Base-by-base conservation (phyloP, 345 rosid genomes). In the Dipteronia dyeriana region DNA sequence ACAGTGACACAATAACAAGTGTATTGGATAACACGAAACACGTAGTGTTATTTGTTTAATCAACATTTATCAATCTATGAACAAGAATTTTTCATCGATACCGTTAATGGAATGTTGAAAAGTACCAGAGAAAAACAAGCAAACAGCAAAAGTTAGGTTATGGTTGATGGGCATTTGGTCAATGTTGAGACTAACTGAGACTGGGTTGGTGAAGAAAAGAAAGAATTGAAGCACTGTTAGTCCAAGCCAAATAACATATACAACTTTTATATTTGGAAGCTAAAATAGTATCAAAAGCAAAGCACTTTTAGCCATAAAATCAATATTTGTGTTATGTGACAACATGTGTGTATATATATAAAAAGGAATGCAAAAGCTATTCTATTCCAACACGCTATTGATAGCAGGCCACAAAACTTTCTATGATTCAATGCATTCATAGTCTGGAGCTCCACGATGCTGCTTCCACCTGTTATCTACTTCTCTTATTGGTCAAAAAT, bases 351-450 rank as follows among this genome's bases (percentile, higher is more conserved):
- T n/a, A 31, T 31, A 31, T 4, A 31, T n/a, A 6, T n/a, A n/a
- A n/a, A n/a, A n/a, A n/a, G 20, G 17, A 19, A 34, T 34, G 49
- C 70, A 12, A 29, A 31, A 49, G 63, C 77, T 63, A 10, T 47
- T 63, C 70, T 49, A 7, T 64, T 74, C 26, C n/a, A 11, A 74
- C 77, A 74, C 20, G 70, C 31, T 17, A 73, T 25, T 25, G 57
- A 38, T 34, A 65, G 69, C 62, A 1, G 25, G 4, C 62, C 77
- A 45, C 45, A 74, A 5, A 14, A 53, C 57, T 53, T 53, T 16
- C 2, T 53, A 53, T 53, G 57, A 53, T 53, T 53, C 57, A 53
- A 14, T 49, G 54, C 38, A 34, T 4, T 34, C 26, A 26, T 1
- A 26, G 26, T 1, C 4, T 0, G 38, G 38, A 34, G 38, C 6